Evolutionary conservation across 495 filamentous ascomycete species (phyloP), one percentile per base, ranked within the genome.

Genomic region (Lindgomyces ingoldianus): DNA sequence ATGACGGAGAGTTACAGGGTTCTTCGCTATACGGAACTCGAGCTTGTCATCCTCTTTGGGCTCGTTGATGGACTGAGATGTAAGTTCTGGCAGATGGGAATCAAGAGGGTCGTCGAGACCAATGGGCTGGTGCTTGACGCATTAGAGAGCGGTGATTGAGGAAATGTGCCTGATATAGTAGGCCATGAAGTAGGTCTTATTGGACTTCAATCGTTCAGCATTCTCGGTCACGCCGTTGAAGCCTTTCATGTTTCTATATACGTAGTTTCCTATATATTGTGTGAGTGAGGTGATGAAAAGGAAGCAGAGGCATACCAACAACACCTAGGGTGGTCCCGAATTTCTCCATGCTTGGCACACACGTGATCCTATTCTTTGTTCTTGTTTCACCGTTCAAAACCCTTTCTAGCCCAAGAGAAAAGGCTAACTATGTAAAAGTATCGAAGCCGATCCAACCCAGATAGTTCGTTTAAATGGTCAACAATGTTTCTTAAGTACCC

Each of bases 121-220:
- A 39, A 75, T 64, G 25, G 70, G 70, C 19, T 72, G 72, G 10
- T 64, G 57, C 54, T 77, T 74, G 1, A 77, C 72, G 42, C 47
- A 22, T 52, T 75, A 70, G 18, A 77, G 42, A 4, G 72, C 72
- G 16, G 68, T 57, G 33, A 77, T 73, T 12, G 66, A 64, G 6
- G 73, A 68, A 24, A 77, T 59, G 24, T 76, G 67, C 57, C 76
- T 76, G 29, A 65, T 75, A 33, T 54, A 63, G 0, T 72, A 77
- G 16, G 74, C 72, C 0, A 73, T 29, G 9, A 55, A 60, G 59
- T 67, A 71, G 30, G 65, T 60, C 42, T 58, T 62, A 44, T 75
- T 67, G 14, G 70, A 65, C 11, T 57, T 45, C 25, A 74, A 56
- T 3, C 69, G 54, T 29, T 47, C 48, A 16, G 64, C 68, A 25